Evolutionary conservation across 2,329 filamentous ascomycete species (phyloP).

Genomic region (Aspergillus sp.): DNA sequence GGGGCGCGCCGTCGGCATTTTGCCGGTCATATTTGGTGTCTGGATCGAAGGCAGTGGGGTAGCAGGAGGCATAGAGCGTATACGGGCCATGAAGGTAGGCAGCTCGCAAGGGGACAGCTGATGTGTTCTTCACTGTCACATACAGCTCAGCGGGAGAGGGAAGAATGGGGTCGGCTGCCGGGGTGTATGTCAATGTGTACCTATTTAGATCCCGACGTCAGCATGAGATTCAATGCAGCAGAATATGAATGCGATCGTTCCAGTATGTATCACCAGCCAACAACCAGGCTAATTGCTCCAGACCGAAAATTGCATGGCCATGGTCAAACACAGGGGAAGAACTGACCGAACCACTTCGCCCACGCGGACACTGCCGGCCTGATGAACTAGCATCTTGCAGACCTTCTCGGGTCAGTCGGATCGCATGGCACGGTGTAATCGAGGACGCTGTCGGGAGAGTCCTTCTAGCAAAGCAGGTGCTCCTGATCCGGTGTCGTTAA

Average conservation of each 20-base stretch:
- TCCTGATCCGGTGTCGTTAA: conserved; percentile 5
- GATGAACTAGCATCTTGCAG: conserved; percentile 67
- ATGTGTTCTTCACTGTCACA: conserved; percentile 86
- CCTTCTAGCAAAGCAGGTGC: conserved; percentile 4
- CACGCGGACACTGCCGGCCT: conserved; percentile 83
- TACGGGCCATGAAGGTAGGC: conserved; percentile 97
- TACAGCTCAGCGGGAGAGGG: conserved; percentile 72
- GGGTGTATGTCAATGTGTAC: conserved; percentile 83
- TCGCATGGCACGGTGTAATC: conserved; percentile 26
- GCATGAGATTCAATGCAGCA: background rate
- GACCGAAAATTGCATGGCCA: too few species aligned
- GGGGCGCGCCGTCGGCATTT: conserved; percentile 64
- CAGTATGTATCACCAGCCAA: too few species aligned
- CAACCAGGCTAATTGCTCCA: too few species aligned
- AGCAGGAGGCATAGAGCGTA: conserved; percentile 76
- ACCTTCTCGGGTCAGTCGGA: conserved; percentile 12
- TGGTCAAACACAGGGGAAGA: background rate
- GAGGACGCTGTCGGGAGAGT: conserved; percentile 20
- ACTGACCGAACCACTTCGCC: conserved; percentile 81
- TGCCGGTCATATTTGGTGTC: conserved; percentile 66
- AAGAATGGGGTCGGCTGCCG: conserved; percentile 77
- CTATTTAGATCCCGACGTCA: conserved; percentile 24
- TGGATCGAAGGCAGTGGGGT: conserved; percentile 73
- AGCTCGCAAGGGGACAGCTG: conserved; percentile 78
- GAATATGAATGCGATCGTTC: too few species aligned